Conservation (phyloP, 768 basidiomycete species). For the Trametes coccinea region DNA sequence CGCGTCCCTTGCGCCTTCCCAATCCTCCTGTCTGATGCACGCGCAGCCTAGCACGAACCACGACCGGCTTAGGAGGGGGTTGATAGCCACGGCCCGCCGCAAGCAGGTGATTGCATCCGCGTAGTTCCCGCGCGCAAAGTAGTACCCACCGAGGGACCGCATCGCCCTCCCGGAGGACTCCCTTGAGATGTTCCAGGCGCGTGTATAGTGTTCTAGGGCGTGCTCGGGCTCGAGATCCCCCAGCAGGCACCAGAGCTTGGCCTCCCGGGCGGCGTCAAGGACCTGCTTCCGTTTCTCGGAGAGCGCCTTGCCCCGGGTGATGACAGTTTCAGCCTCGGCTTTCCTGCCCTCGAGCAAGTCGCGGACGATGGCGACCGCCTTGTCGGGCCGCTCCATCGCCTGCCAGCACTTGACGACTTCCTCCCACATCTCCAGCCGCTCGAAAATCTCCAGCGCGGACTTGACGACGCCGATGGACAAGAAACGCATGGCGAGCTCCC, state of each 20-base stretch:
- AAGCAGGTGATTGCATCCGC: slow-evolving; percentile 64
- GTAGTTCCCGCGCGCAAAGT: slow-evolving; percentile 72
- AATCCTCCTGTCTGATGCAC: slow-evolving; percentile 76
- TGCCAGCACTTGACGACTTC: slow-evolving; percentile 90
- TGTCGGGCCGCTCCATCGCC: slow-evolving; percentile 74
- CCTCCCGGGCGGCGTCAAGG: slow-evolving; percentile 71
- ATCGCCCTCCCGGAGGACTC: slow-evolving; percentile 86
- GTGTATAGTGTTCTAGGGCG: slow-evolving; percentile 73
- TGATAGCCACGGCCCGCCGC: slow-evolving; percentile 77
- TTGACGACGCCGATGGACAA: slow-evolving; percentile 83
- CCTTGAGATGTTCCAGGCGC: slow-evolving; percentile 81
- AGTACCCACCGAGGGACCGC: slow-evolving; percentile 85
- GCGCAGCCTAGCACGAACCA: slow-evolving; percentile 99
- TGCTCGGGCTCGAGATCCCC: slow-evolving; percentile 84
- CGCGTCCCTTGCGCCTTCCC: slow-evolving; percentile 80
- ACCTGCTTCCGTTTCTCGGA: slow-evolving; percentile 42
- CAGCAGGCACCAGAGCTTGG: slow-evolving; percentile 93
- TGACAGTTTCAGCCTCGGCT: slow-evolving; percentile 76
- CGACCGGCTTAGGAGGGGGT: slow-evolving; percentile 81
- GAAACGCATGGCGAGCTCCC: slow-evolving; percentile 84
- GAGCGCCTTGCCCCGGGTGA: slow-evolving; percentile 57
- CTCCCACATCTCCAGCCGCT: slow-evolving; percentile 98
- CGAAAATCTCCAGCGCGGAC: slow-evolving; percentile 92
- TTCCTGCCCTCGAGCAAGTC: slow-evolving; percentile 84
- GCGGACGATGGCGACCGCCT: slow-evolving; percentile 76